These are phyloP conservation scores for Fraxinus sp. DNA, from an alignment of 305 asterid species.

Conservation along the genomic window DNA sequence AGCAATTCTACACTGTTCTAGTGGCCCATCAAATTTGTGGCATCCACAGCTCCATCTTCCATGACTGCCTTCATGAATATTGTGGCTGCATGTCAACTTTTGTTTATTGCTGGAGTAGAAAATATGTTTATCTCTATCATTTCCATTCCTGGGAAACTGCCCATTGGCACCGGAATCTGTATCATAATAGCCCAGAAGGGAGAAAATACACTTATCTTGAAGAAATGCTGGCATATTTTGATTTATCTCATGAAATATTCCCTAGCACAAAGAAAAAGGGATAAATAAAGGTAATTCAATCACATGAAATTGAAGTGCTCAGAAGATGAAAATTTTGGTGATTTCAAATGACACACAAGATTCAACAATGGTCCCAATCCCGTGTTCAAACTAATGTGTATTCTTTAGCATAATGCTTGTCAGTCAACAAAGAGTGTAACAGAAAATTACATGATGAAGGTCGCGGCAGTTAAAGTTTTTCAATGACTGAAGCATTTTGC, in stretches of 20 bases:
- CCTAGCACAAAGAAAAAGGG: conserved; percentile 37
- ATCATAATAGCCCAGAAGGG: conserved; percentile 62
- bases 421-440: neutral
- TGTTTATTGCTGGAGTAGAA: conserved; percentile 26
- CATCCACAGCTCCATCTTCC: conserved; percentile 59
- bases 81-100: conserved; percentile 11
- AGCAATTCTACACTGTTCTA: conserved; percentile 34
- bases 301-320: neutral
- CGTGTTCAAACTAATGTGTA: neutral
- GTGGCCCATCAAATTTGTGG: conserved; percentile 38
- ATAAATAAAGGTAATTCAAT: conserved; percentile 11
- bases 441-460: neutral
- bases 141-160: conserved; percentile 28
- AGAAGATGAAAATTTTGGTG: neutral
- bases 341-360: neutral
- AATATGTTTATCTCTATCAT: conserved; percentile 20
- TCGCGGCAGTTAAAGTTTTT: neutral
- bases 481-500: neutral
- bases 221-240: conserved; percentile 57
- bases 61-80: conserved; percentile 19
- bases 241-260: conserved; percentile 51
- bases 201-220: conserved; percentile 59
- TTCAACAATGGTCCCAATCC: neutral
- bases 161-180: conserved; percentile 36
- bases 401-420: neutral